Conservation (phyloP, 1,139 yeast species). For the Blastobotrys aristatus region DNA sequence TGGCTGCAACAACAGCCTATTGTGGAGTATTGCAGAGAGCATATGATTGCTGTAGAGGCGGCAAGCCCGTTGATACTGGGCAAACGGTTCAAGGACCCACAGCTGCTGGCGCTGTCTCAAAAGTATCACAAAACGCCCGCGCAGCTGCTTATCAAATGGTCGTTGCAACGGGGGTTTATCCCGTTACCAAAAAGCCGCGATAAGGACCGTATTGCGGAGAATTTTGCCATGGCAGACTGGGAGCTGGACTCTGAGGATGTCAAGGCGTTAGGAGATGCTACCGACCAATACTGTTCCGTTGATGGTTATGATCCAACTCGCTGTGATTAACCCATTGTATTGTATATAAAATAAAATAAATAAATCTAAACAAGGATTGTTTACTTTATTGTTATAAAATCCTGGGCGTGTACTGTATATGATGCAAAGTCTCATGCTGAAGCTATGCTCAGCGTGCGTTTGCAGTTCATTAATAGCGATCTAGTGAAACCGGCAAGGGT, state of each 20-base stretch:
- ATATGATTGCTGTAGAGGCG: slow-evolving; percentile 65
- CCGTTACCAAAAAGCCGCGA: slow-evolving; percentile 68
- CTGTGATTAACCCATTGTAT: no score
- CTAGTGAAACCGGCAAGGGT: no score
- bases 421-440: no score
- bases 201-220: slow-evolving; percentile 44
- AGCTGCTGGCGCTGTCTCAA: slow-evolving; percentile 38
- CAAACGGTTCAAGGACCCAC: slow-evolving; percentile 46
- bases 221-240: slow-evolving; percentile 40
- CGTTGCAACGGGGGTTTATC: slow-evolving; percentile 41
- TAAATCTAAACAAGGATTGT: no score
- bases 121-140: slow-evolving; percentile 41
- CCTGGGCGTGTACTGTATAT: no score
- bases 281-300: not conserved
- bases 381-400: no score
- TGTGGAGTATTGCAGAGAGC: slow-evolving; percentile 53
- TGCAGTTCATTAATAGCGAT: no score
- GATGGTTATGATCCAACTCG: not conserved
- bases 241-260: slow-evolving; percentile 41
- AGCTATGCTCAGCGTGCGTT: no score
- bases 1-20: slow-evolving; percentile 71
- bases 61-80: slow-evolving; percentile 79
- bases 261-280: slow-evolving; percentile 26
- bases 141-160: slow-evolving; percentile 45
- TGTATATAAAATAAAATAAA: no score